These are phyloP conservation scores for Pelargonium citronellum DNA, from an alignment of 441 rosid species.

Conservation along the genomic window DNA sequence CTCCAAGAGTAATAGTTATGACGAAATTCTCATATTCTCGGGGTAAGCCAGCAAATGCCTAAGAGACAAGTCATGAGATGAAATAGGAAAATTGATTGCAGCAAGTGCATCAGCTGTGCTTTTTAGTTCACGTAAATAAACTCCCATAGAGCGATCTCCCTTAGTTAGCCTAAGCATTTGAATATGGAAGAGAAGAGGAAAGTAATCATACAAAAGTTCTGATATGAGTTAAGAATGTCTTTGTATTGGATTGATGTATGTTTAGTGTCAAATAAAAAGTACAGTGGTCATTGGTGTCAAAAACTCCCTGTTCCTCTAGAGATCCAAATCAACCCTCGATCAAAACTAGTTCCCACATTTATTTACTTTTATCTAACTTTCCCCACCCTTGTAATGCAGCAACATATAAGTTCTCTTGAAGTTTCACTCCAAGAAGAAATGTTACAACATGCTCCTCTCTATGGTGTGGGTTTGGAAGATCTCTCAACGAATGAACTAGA, in stretches of 20 bases:
- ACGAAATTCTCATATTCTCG: too few relatives aligned
- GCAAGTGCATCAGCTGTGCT: too few relatives aligned
- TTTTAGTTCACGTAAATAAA: too few relatives aligned
- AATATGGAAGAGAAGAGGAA: too few relatives aligned
- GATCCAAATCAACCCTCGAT: too few relatives aligned
- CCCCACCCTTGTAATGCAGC: background rate
- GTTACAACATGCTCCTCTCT: slow-evolving; percentile 8
- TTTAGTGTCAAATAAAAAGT: background rate
- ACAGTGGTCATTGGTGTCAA: background rate
- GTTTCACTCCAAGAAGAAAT: background rate
- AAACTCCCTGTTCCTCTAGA: too few relatives aligned
- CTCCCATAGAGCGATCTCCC: too few relatives aligned
- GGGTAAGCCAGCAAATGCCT: too few relatives aligned
- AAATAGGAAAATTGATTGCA: too few relatives aligned
- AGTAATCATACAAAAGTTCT: background rate
- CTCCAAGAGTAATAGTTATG: too few relatives aligned
- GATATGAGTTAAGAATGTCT: background rate
- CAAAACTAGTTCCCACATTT: background rate
- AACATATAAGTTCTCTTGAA: slow-evolving; percentile 6
- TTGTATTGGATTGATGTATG: background rate
- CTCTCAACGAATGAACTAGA: background rate
- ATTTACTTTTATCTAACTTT: background rate
- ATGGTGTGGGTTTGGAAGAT: slow-evolving; percentile 1
- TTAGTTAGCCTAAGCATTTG: too few relatives aligned
- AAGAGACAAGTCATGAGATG: too few relatives aligned